Base-by-base conservation (phyloP, 305 asterid genomes). In the Striga hermonthica region DNA sequence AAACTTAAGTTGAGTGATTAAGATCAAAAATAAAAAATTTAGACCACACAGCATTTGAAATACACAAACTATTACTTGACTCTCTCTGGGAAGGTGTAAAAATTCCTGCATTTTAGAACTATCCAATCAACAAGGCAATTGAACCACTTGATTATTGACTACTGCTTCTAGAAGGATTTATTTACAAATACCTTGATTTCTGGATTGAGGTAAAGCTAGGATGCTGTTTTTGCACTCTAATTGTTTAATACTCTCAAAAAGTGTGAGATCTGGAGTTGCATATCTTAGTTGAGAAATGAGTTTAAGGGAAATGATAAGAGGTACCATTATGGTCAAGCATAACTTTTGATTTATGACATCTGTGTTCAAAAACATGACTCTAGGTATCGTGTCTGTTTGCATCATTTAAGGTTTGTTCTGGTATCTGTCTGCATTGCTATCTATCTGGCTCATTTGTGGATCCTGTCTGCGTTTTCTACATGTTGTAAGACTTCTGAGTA, bases 331-430 rank as follows among this genome's bases (percentile, higher is more conserved):
- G 47, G 6, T 5, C 10, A 10, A 41, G 10, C 9, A 41, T 22
- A 22, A 22, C 31, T 22, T 22, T 22, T 22, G 31, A 41, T 64
- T 9, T 55, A 12, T 57, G 28, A 4, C 45, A 9, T 67, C 8
- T 57, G 15, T 44, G 57, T 38, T 59, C 5, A 8, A 40, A 68
- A 22, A 67, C 50, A 22, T 38, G 61, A 36, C 12, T 45, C 0
- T 41, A 6, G 7, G 10, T 41, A 41, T 41, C 10, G 47, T 2
- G 7, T 41, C 9, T 41, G 10, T 41, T 5, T 41, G 47, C 47
- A 41, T 41, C 47, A 41, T 41, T 10, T 6, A 41, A 41, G 3
- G 9, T 10, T 41, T 41, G 47, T 41, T 41, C 47, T 41, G 14
- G 56, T 9, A 50, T 50, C 56, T 50, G 47, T 41, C 10, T 10